These are phyloP conservation scores for Starmera amethionina DNA, from an alignment of 805 yeast genomes.

Conservation along the genomic window DNA sequence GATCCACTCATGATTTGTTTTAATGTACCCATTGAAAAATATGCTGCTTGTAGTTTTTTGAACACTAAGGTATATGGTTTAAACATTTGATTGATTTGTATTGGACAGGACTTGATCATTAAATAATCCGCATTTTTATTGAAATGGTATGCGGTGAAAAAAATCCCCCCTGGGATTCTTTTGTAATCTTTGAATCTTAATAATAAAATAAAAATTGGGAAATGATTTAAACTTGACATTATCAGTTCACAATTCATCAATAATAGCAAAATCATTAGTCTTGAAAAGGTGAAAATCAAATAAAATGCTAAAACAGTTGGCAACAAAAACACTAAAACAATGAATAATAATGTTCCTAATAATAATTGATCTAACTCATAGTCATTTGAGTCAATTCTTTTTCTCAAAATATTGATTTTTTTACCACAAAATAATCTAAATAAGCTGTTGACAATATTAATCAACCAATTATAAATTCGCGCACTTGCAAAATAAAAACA, in stretches of 20 bases:
- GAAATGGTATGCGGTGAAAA: slow-evolving; percentile 8
- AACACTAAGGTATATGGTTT: slow-evolving; percentile 34
- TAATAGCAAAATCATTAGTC: slow-evolving; percentile 39
- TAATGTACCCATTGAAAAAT: slow-evolving; percentile 31
- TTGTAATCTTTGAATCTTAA: slow-evolving; percentile 72
- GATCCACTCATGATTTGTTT: slow-evolving; percentile 33
- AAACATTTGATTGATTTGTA: slow-evolving; percentile 35
- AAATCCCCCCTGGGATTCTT: slow-evolving; percentile 54
- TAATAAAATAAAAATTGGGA: slow-evolving; percentile 78
- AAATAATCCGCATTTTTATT: slow-evolving; percentile 10
- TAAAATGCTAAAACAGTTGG: slow-evolving; percentile 90
- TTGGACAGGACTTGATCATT: slow-evolving; percentile 32
- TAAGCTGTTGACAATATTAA: slow-evolving; percentile 56
- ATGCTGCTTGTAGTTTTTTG: slow-evolving; percentile 29
- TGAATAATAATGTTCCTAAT: slow-evolving; percentile 82
- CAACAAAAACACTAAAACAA: slow-evolving; percentile 62
- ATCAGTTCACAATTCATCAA: slow-evolving; percentile 47
- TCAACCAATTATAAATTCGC: slow-evolving; percentile 68
- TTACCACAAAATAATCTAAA: slow-evolving; percentile 84
- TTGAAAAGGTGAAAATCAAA: slow-evolving; percentile 52
- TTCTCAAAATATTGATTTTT: slow-evolving; percentile 72
- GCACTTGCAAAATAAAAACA: slow-evolving; percentile 75
- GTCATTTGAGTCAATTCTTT: slow-evolving; percentile 77
- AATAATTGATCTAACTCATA: slow-evolving; percentile 82
- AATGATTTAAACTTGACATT: slow-evolving; percentile 64